These are phyloP conservation scores for Rosa multiflora DNA, from an alignment of 306 rosid species.

Conservation along the genomic window DNA sequence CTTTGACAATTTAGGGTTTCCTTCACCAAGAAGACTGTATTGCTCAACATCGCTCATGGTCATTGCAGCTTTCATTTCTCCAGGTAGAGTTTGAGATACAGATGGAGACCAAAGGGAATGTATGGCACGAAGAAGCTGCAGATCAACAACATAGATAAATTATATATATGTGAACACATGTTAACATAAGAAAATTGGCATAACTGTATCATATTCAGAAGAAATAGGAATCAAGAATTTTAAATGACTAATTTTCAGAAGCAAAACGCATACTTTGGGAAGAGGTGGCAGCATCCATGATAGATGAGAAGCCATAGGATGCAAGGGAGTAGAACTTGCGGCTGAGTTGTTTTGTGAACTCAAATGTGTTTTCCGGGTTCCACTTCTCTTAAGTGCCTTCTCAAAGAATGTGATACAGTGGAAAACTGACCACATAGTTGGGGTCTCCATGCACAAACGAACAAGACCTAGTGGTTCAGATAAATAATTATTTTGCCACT, in stretches of 20 bases:
- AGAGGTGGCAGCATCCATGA: constrained; percentile 97
- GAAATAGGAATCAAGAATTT: constrained; percentile 24
- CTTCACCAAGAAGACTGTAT: constrained; percentile 92
- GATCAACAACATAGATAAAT: constrained; percentile 21
- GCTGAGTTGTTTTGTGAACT: constrained; percentile 51
- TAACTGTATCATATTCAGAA: constrained; percentile 19
- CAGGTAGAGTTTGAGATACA: constrained; percentile 67
- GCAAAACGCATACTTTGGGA: constrained; percentile 63
- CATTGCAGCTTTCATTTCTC: constrained; percentile 86
- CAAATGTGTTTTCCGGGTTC: constrained; percentile 60
- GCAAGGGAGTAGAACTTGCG: constrained; percentile 48
- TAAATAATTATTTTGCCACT: constrained; percentile 89
- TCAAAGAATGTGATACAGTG: constrained; percentile 91
- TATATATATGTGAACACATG: neutral
- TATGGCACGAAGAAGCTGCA: constrained; percentile 79
- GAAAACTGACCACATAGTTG: constrained; percentile 89
- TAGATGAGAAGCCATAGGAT: constrained; percentile 89
- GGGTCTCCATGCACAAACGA: constrained; percentile 67
- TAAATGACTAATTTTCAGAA: constrained; percentile 22
- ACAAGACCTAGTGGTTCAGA: constrained; percentile 83
- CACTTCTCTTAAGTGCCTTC: constrained; percentile 98
- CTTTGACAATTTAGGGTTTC: constrained; percentile 65
- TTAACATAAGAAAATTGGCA: constrained; percentile 8
- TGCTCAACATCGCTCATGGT: constrained; percentile 72
- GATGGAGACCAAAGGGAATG: constrained; percentile 95